Percentiles rank a stretch among this genome's conserved stretches.
phyloP scores from a whole-genome alignment of 768 basidiomycete species.

The Kockovaella imperatae region DNA sequence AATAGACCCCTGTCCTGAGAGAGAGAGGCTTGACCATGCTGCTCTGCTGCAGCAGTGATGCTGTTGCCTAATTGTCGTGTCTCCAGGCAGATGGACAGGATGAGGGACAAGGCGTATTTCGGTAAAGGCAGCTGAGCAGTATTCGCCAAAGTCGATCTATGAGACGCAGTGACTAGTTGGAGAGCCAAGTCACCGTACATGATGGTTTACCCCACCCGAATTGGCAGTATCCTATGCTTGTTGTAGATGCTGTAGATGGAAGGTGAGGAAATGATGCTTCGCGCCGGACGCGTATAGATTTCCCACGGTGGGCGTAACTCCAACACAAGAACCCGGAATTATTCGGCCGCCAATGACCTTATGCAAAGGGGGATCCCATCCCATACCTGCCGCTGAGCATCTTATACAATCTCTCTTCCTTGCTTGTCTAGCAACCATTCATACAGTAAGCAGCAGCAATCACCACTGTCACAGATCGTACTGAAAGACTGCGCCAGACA shows the following conservation, averaged over 20 bases:
- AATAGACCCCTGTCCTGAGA: slow-evolving; percentile 51
- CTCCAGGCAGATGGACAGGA: slow-evolving; percentile 78
- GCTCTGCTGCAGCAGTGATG: slow-evolving; percentile 41
- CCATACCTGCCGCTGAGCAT: not conserved
- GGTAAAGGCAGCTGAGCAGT: slow-evolving; percentile 58
- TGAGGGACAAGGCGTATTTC: slow-evolving; percentile 85
- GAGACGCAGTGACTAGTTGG: slow-evolving; percentile 76
- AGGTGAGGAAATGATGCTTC: too few species aligned
- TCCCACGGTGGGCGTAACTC: too few species aligned
- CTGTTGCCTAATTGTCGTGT: slow-evolving; percentile 64
- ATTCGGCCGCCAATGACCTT: too few species aligned
- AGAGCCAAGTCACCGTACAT: slow-evolving; percentile 69
- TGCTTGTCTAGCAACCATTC: not conserved
- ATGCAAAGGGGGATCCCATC: not conserved
- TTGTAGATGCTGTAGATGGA: too few species aligned
- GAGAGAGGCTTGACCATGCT: slow-evolving; percentile 39
- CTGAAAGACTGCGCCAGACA: not conserved
- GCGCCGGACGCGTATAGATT: too few species aligned
- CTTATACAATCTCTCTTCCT: not conserved
- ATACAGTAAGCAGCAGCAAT: too few species aligned
- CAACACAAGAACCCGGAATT: too few species aligned
- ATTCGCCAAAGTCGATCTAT: slow-evolving; percentile 66
- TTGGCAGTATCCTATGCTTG: too few species aligned
- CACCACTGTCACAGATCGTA: not conserved
- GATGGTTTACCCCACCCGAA: too few species aligned